Percentiles rank a stretch among this genome's conserved stretches.
Evolutionary conservation across 306 rosid species (phyloP).

Genomic region (Canavalia gladiata): DNA sequence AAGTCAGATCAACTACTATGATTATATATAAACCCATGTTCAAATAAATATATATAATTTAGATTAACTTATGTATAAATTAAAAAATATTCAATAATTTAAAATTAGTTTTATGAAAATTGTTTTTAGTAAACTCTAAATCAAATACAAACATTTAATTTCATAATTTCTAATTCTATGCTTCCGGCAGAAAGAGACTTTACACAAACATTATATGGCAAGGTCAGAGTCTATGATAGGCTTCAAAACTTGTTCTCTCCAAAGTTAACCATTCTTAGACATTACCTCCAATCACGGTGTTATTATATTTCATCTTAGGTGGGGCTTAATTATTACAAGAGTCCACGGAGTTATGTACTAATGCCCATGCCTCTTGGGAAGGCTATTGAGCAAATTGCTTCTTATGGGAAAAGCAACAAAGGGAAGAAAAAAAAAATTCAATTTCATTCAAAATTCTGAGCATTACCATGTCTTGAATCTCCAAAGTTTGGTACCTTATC

Average conservation of each 20-base stretch:
- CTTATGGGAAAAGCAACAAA: slow-evolving; percentile 44
- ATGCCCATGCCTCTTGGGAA: slow-evolving; percentile 47
- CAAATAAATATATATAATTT: no score
- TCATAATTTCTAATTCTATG: slow-evolving; percentile 22
- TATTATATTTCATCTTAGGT: slow-evolving; percentile 37
- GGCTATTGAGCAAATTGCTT: slow-evolving; percentile 28
- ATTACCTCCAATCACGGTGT: slow-evolving; percentile 28
- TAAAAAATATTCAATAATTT: no score
- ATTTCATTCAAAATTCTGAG: slow-evolving; percentile 26
- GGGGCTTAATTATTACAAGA: slow-evolving; percentile 29
- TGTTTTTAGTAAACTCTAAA: no score
- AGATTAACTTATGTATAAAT: no score
- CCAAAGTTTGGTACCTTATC: slow-evolving; percentile 47
- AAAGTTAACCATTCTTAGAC: slow-evolving; percentile 42
- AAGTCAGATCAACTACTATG: slow-evolving; percentile 32
- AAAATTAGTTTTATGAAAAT: no score
- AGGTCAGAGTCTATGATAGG: slow-evolving; percentile 3
- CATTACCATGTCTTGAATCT: slow-evolving; percentile 21
- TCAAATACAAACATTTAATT: slow-evolving; percentile 17
- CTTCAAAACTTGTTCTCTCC: slow-evolving; percentile 46
- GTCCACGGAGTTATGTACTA: slow-evolving; percentile 32
- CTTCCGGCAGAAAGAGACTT: background rate
- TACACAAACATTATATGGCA: slow-evolving; percentile 41
- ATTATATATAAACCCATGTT: no score
- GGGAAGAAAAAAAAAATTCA: background rate